Conservation (phyloP, 306 rosid genomes). For the Vigna angularis region DNA sequence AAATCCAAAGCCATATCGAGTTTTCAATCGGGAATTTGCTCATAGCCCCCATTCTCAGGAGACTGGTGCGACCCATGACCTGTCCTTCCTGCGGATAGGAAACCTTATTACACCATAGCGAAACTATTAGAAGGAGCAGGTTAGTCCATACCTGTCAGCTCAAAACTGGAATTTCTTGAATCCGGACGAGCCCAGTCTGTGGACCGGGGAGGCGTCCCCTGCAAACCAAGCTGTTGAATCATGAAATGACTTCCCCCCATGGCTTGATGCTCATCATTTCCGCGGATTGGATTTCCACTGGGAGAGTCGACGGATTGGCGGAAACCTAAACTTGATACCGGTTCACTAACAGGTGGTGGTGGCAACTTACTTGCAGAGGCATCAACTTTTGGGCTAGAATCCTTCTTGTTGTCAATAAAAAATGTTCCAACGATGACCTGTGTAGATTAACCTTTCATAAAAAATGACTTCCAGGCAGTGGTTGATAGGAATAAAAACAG, state of each 20-base stretch:
- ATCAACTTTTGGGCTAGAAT: slow-evolving; percentile 68
- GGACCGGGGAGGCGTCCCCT: slow-evolving; percentile 59
- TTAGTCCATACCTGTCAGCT: slow-evolving; percentile 65
- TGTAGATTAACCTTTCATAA: slow-evolving; percentile 36
- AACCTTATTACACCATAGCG: slow-evolving; percentile 11
- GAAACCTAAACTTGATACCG: slow-evolving; percentile 66
- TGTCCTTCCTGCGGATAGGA: slow-evolving; percentile 63
- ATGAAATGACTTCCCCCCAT: slow-evolving; percentile 79
- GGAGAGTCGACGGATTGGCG: slow-evolving; percentile 67
- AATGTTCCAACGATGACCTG: slow-evolving; percentile 95
- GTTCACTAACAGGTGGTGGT: slow-evolving; percentile 58
- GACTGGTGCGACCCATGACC: slow-evolving; percentile 76
- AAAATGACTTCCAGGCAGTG: slow-evolving; percentile 28
- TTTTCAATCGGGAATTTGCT: slow-evolving; percentile 72
- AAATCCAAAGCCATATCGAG: slow-evolving; percentile 35
- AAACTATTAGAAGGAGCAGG: neutral
- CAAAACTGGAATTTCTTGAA: slow-evolving; percentile 64
- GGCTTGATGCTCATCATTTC: slow-evolving; percentile 76
- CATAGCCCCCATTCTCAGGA: slow-evolving; percentile 89
- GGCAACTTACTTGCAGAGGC: slow-evolving; percentile 70
- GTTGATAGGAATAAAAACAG: slow-evolving; percentile 14
- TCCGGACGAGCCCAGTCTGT: slow-evolving; percentile 80
- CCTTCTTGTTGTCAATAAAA: slow-evolving; percentile 73
- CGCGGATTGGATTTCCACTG: slow-evolving; percentile 62
- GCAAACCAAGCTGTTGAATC: slow-evolving; percentile 77